phyloP scores from a whole-genome alignment of 176 grass and related monocot genomes.

The Melocanna baccifera region DNA sequence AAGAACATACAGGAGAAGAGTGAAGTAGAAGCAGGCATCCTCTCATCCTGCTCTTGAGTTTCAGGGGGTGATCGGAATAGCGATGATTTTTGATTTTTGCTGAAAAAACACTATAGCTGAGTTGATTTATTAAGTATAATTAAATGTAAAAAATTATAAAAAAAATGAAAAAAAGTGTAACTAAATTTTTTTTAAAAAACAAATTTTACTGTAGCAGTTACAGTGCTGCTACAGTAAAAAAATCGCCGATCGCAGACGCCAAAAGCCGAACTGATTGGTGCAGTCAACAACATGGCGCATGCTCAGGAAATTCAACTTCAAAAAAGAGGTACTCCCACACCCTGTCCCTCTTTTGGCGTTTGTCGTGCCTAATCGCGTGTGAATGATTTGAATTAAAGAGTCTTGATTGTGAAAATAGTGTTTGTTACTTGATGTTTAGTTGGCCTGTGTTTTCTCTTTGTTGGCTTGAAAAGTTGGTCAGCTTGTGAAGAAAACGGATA shows the following conservation, averaged over 20 bases:
- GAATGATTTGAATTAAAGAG: background rate
- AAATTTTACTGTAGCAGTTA: no score
- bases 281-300: conserved; percentile 27
- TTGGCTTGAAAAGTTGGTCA: background rate
- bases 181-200: no score
- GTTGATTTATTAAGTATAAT: no score
- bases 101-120: no score
- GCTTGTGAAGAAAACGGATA: background rate
- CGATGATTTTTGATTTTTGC: no score
- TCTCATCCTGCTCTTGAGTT: background rate
- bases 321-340: conserved; percentile 35
- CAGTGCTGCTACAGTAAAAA: no score
- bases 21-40: background rate
- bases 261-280: no score
- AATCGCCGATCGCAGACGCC: no score
- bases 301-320: conserved; percentile 58
- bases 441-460: background rate
- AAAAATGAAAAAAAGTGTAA: no score
- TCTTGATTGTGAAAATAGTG: background rate
- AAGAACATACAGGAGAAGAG: background rate
- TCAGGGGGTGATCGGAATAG: no score
- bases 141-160: no score
- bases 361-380: background rate
- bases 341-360: background rate
- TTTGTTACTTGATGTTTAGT: background rate